These are phyloP conservation scores for Pleurostoma richardsiae DNA, from an alignment of 2,329 filamentous ascomycete genomes.

Conservation along the genomic window DNA sequence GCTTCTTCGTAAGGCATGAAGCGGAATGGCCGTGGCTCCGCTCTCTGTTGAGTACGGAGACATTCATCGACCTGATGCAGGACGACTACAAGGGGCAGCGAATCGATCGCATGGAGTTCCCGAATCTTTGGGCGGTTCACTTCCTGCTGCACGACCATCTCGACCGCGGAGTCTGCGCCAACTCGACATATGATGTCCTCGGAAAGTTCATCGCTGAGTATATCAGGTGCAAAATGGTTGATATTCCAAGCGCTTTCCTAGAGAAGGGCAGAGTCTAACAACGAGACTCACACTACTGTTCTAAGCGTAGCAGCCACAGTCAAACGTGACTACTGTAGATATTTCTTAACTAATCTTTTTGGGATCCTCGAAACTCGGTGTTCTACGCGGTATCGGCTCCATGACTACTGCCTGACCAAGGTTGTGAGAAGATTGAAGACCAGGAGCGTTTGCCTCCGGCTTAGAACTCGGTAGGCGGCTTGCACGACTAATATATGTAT, in stretches of 20 bases:
- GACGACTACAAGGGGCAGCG: not conserved
- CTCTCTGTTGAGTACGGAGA: not conserved
- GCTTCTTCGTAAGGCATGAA: not conserved
- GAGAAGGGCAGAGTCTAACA: not conserved
- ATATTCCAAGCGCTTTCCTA: not conserved
- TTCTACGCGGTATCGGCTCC: too few species aligned
- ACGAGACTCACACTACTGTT: too few species aligned
- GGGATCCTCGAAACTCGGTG: too few species aligned
- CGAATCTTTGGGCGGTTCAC: not conserved
- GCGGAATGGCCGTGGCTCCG: slow-evolving; percentile 9
- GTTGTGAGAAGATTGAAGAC: too few species aligned
- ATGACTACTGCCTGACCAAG: too few species aligned
- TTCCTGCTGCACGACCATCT: not conserved
- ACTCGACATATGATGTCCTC: not conserved
- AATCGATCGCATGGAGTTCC: not conserved
- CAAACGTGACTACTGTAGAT: too few species aligned
- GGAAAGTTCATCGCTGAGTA: not conserved
- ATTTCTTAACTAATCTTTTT: too few species aligned
- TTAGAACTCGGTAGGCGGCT: too few species aligned
- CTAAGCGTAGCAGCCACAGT: too few species aligned
- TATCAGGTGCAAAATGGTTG: not conserved
- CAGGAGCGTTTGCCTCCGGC: too few species aligned
- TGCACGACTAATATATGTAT: too few species aligned
- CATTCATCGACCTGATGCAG: not conserved
- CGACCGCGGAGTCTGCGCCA: not conserved